Base-by-base conservation (phyloP, 805 yeast species). In the Metschnikowia hibisci region DNA sequence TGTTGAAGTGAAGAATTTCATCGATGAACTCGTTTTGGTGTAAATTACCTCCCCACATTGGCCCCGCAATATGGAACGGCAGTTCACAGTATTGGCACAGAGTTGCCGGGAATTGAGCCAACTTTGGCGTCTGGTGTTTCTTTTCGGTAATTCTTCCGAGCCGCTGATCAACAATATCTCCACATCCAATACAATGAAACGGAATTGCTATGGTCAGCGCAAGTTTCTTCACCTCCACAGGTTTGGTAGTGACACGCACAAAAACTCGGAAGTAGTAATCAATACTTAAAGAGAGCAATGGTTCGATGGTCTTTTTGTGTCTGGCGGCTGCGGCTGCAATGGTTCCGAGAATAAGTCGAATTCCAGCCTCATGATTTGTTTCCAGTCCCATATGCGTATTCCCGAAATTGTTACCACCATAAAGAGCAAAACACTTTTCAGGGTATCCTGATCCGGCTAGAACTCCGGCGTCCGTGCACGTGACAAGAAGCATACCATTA, bases 401-500 rank as follows among this genome's bases (percentile, higher is more conserved):
- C 48, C 91, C 85, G 57, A 88, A 72, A 49, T 91, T 88, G 44
- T 83, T 83, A 16, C 99, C 99, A 15, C 99, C 98, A 60, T 93
- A 93, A 13, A 87, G 71, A 0, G 97, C 89, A 69, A 82, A 93
- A 65, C 98, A 91, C 64, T 93, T 93, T 56, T 93, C 99, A 0
- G 98, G 97, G 62, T 91, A 91, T 11, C 95, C 95, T 50, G 84
- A 83, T 14, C 99, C 99, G 0, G 98, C 98, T 42, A 93, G 72
- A 1, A 93, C 96, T 0, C 96, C 96, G 12, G 95, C 75, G 66
- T 93, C 99, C 0, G 99, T 93, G 62, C 99, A 93, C 0, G 99
- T 93, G 3, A 93, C 91, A 39, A 93, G 68, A 51, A 93, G 64
- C 33, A 93, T 57, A 1, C 98, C 99, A 43, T 83, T 90, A 52